Base-by-base conservation (phyloP, 2,329 filamentous ascomycete genomes). In the Penicillium crustosum region DNA sequence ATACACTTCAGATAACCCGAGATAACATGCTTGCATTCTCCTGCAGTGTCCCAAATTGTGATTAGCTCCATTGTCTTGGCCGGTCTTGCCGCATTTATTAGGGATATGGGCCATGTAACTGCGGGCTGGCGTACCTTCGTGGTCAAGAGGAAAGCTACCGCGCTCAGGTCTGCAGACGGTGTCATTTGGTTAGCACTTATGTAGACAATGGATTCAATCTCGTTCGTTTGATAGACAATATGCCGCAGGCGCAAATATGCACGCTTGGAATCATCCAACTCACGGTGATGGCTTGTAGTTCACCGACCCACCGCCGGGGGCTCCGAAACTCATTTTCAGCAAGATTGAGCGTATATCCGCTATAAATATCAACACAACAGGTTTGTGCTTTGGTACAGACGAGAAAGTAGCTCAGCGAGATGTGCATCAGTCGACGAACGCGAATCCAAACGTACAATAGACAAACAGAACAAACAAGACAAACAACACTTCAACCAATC, bases 101-200 rank as follows among this genome's bases (percentile, higher is more conserved):
- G 21, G 31, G 12, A 15, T 19, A 23, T 55, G 23, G 9, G n/a
- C n/a, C 17, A 6, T 35, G 43, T 9, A 19, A 15, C 7, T 27
- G 52, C 10, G 29, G 25, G 19, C 15, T 29, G 10, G 29, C 25
- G 36, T 78, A 87, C 86, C 91, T 75, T 96, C 92, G 69, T 97
- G 93, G 75, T 97, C 93, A 55, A 97, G 86, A n/a, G 93, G 93
- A 71, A 97, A 97, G 68, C 91, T 95, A 55, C 93, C 93, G 68
- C 93, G 87, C 74, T 97, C 90, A 6, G 93, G 93, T 57, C 91
- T 94, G 66, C 36, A 57, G 2, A 33, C 27, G 2, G 10, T 50
- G 35, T 10, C 19, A 39, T 3, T 21, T 7, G 7, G 44, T 60
- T 42, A 63, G 55, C 55, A 42, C 57, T 42, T 25, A 3, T 54